Conservation (phyloP, 176 grass and related monocot genomes). For the Echinochloa phyllopogon region DNA sequence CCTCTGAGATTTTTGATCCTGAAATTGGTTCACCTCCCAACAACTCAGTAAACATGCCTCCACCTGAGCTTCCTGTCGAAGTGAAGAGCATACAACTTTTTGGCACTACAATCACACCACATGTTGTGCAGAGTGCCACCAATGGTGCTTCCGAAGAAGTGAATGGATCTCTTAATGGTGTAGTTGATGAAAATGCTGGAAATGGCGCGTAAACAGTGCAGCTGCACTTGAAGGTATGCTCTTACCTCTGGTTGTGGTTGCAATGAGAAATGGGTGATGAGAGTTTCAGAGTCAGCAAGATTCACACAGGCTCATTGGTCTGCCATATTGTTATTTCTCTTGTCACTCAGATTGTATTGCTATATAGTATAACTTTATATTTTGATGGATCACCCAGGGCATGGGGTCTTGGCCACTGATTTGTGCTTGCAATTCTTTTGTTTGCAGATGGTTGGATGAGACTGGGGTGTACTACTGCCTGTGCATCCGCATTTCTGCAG, state of each 20-base stretch:
- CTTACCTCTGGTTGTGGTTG: background rate
- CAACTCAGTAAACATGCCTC: conserved; percentile 14
- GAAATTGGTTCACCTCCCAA: conserved; percentile 35
- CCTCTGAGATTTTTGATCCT: conserved; percentile 41
- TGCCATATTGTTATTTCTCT: background rate
- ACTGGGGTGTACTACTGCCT: background rate
- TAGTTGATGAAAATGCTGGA: conserved; percentile 1
- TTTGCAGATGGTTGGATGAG: conserved; percentile 41
- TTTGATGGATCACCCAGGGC: background rate
- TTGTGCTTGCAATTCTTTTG: background rate
- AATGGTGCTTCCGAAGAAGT: conserved; percentile 20
- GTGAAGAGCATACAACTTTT: conserved; percentile 55
- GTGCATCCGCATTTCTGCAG: background rate
- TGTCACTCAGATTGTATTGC: background rate
- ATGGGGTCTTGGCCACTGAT: background rate
- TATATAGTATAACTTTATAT: background rate
- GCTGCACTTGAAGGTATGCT: conserved; percentile 36
- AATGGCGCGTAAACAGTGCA: background rate
- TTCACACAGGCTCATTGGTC: background rate
- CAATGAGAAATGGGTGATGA: background rate
- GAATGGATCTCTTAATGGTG: conserved; percentile 19
- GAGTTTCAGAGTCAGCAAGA: background rate
- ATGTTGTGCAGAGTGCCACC: background rate
- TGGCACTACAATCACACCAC: conserved; percentile 37
- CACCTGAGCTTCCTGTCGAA: conserved; percentile 6